Evolutionary conservation across 2,329 filamentous ascomycete genomes (phyloP).

Genomic region (Colletotrichum sp.): DNA sequence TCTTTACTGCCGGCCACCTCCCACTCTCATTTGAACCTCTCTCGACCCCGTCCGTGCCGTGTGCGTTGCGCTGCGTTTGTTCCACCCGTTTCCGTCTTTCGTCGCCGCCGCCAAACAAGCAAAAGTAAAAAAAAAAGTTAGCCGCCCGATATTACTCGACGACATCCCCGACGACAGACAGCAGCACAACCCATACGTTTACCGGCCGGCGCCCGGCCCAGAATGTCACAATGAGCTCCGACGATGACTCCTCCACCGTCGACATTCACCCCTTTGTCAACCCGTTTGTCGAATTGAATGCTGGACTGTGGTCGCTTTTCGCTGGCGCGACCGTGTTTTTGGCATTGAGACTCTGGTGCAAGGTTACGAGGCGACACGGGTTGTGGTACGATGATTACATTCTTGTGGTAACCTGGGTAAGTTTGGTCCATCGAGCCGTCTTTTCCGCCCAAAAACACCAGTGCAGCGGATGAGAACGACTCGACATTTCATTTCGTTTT

Average conservation of each 20-base stretch:
- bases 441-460: background rate
- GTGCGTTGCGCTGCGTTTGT: background rate
- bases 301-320: slow-evolving; percentile 38
- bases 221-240: slow-evolving; percentile 18
- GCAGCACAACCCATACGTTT: background rate
- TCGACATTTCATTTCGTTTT: background rate
- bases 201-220: slow-evolving; percentile 7
- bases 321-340: slow-evolving; percentile 33
- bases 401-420: slow-evolving; percentile 39
- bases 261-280: slow-evolving; percentile 30
- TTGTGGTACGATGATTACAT: slow-evolving; percentile 45
- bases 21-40: background rate
- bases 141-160: background rate
- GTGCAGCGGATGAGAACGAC: background rate
- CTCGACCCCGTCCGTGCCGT: background rate
- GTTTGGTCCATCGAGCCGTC: slow-evolving; percentile 26
- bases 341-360: slow-evolving; percentile 36
- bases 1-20: background rate
- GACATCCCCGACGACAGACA: background rate
- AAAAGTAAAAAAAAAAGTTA: background rate
- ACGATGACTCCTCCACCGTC: slow-evolving; percentile 21
- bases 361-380: slow-evolving; percentile 37
- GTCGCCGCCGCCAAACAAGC: background rate
- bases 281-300: slow-evolving; percentile 34
- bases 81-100: background rate